Percentiles rank a stretch among this genome's conserved stretches.
Evolutionary conservation across 495 filamentous ascomycete species (phyloP).

Genomic region (Penicillium nucicola): DNA sequence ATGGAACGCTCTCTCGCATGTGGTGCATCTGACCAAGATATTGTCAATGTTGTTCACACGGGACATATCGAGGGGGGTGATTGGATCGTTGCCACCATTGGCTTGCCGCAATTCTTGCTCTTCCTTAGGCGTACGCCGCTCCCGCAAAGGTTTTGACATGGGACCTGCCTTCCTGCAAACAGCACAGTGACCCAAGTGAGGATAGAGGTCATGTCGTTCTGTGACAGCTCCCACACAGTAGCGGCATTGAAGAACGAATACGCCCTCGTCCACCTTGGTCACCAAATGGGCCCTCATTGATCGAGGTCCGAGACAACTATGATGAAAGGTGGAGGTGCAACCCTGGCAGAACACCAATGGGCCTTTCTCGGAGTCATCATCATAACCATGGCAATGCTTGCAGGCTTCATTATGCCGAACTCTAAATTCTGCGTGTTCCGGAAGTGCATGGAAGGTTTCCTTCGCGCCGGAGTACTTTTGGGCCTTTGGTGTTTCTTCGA

Average conservation of each 20-base stretch:
- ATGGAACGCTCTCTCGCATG: conserved; percentile 79
- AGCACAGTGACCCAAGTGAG: conserved; percentile 68
- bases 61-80: conserved; percentile 55
- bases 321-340: conserved; percentile 80
- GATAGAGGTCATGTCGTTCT: conserved; percentile 63
- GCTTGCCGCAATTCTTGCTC: conserved; percentile 78
- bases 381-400: conserved; percentile 61
- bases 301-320: conserved; percentile 73
- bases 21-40: conserved; percentile 76
- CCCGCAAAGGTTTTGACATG: conserved; percentile 66
- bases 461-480: conserved; percentile 54
- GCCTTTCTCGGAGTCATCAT: conserved; percentile 53
- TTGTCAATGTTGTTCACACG: conserved; percentile 72
- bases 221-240: conserved; percentile 67
- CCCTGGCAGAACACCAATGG: conserved; percentile 84
- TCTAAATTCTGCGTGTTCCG: conserved; percentile 58
- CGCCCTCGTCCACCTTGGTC: conserved; percentile 75
- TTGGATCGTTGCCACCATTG: conserved; percentile 75
- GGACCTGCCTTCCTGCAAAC: conserved; percentile 57
- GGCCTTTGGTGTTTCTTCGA: conserved; percentile 46
- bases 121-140: conserved; percentile 66
- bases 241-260: conserved; percentile 87
- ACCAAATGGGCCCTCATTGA: conserved; percentile 78
- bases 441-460: conserved; percentile 61
- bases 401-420: conserved; percentile 66